These are phyloP conservation scores for Beauveria medogensis DNA, from an alignment of 2,329 filamentous ascomycete species.

Conservation along the genomic window DNA sequence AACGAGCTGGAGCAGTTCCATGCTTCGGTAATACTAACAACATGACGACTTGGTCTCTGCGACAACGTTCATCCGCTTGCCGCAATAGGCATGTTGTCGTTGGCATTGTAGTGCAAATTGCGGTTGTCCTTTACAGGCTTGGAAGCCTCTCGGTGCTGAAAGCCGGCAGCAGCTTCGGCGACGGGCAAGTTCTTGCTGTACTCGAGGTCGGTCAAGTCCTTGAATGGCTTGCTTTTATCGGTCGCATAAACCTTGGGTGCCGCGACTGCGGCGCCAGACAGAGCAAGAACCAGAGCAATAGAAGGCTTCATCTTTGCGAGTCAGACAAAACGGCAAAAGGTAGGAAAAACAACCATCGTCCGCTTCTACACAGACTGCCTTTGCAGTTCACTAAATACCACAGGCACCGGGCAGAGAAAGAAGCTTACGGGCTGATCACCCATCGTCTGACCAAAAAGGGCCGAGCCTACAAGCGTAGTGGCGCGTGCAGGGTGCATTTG, in stretches of 20 bases:
- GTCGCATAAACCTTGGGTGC: neutral
- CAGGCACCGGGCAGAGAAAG: neutral
- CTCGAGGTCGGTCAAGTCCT: slow-evolving; percentile 1
- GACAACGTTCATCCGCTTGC: neutral
- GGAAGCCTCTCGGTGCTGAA: neutral
- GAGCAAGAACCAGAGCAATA: neutral
- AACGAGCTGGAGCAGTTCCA: neutral
- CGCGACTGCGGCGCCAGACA: neutral
- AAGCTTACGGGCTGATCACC: neutral
- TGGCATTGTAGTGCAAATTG: neutral
- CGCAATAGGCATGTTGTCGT: neutral
- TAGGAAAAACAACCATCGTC: neutral
- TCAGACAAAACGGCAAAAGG: too few relatives aligned
- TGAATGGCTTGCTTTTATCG: neutral
- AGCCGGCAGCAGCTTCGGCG: neutral
- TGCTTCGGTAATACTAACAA: neutral
- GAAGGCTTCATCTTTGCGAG: neutral
- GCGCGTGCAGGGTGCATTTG: slow-evolving; percentile 3
- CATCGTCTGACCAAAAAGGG: neutral
- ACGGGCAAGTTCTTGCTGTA: neutral
- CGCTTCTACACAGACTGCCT: neutral
- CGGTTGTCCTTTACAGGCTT: slow-evolving; percentile 4
- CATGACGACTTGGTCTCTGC: neutral
- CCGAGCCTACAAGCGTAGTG: neutral
- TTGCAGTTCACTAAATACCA: neutral